Conservation (phyloP, 2,329 filamentous ascomycete genomes). For the Cytospora leucostoma region DNA sequence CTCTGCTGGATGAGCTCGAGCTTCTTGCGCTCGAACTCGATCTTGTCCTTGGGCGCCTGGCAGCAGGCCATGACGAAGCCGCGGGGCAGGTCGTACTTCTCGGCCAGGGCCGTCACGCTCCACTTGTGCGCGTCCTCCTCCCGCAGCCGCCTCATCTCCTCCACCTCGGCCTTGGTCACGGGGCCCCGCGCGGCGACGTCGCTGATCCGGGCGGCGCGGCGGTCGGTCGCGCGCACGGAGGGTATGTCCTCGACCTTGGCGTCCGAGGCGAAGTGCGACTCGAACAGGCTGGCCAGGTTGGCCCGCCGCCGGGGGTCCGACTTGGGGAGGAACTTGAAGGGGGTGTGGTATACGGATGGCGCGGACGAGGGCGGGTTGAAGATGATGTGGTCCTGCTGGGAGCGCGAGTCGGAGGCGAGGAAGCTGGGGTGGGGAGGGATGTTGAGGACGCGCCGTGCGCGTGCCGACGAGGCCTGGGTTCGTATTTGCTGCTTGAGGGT, state of each 20-base stretch:
- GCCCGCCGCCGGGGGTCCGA: conserved; percentile 55
- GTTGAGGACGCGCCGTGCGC: conserved; percentile 60
- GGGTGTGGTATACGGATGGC: conserved; percentile 62
- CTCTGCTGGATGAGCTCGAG: conserved; percentile 51
- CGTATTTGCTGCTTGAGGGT: conserved; percentile 33
- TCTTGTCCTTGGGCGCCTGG: conserved; percentile 51
- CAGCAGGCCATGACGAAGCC: conserved; percentile 62
- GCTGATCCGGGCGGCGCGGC: neutral
- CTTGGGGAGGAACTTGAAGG: conserved; percentile 64
- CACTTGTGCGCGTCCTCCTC: conserved; percentile 54
- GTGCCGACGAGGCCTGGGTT: conserved; percentile 52
- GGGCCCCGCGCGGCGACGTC: conserved; percentile 44
- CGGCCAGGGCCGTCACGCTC: conserved; percentile 55
- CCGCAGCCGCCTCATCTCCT: conserved; percentile 60
- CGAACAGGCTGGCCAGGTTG: conserved; percentile 49
- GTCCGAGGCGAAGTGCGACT: conserved; percentile 27
- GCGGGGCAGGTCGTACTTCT: conserved; percentile 56
- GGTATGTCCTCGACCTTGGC: conserved; percentile 27
- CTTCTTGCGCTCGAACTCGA: conserved; percentile 46
- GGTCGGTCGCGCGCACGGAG: conserved; percentile 8
- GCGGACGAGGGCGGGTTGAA: conserved; percentile 52
- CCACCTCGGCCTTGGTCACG: conserved; percentile 56
- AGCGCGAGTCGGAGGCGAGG: conserved; percentile 40
- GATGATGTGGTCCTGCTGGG: conserved; percentile 45
- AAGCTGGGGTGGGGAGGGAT: conserved; percentile 64